These are phyloP conservation scores for Stereum hirsutum DNA, from an alignment of 1,284 basidiomycete genomes.

Conservation along the genomic window DNA sequence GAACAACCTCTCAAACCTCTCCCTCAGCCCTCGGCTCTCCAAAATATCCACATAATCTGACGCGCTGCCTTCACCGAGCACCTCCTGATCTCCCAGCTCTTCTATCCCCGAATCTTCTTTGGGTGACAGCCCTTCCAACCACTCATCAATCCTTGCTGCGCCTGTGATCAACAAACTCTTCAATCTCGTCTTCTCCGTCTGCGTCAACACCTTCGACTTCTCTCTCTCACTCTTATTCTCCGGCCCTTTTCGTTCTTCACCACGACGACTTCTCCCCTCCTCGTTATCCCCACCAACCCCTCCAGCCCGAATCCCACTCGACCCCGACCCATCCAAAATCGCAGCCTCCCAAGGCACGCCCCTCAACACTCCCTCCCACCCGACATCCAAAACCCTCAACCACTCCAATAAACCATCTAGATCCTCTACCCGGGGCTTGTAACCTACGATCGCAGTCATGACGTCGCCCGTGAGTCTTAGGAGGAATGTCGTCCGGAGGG, in stretches of 20 bases:
- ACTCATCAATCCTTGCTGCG: constrained; percentile 54
- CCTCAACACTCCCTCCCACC: constrained; percentile 56
- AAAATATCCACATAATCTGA: constrained; percentile 24
- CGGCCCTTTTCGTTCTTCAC: too few species aligned
- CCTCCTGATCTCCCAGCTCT: constrained; percentile 13
- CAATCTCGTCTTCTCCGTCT: constrained; percentile 61
- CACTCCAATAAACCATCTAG: constrained; percentile 49
- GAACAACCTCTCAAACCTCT: constrained; percentile 56
- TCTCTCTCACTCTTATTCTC: constrained; percentile 12
- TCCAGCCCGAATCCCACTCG: too few species aligned
- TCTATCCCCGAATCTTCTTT: constrained; percentile 16
- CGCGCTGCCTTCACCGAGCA: too few species aligned
- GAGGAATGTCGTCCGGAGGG: constrained; percentile 52
- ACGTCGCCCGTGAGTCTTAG: constrained; percentile 64
- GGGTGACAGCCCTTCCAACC: constrained; percentile 34
- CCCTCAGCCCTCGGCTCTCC: constrained; percentile 42
- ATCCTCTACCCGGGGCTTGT: constrained; percentile 31
- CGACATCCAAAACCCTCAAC: constrained; percentile 61
- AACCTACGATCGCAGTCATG: constrained; percentile 48
- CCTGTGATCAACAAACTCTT: constrained; percentile 54
- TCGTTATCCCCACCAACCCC: constrained; percentile 19
- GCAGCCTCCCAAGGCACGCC: constrained; percentile 54
- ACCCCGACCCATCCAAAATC: constrained; percentile 34
- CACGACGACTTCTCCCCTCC: too few species aligned
- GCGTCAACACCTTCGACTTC: constrained; percentile 38